Conservation (phyloP, 108 stramenopile species). For the Skeletonema costatum region DNA sequence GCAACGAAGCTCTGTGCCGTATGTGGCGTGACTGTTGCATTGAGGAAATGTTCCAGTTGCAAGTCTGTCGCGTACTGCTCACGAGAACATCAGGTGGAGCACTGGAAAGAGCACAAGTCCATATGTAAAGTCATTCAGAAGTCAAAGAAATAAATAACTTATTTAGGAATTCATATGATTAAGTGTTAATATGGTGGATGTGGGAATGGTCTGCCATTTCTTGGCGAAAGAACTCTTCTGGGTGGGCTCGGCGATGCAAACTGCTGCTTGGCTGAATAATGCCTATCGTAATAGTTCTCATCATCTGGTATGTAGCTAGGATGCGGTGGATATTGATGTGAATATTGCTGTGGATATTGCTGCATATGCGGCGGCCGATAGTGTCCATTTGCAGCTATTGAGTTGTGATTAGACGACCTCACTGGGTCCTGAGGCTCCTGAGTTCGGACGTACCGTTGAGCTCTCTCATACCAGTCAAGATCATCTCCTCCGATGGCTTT, state of each 20-base stretch:
- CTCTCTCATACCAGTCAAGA: slow-evolving; percentile 34
- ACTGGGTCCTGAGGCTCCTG: background rate
- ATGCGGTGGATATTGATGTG: background rate
- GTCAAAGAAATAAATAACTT: background rate
- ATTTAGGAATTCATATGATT: background rate
- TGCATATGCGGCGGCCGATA: background rate
- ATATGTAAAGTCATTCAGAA: background rate
- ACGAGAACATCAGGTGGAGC: slow-evolving; percentile 2
- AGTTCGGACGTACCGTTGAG: slow-evolving; percentile 16
- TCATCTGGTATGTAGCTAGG: background rate
- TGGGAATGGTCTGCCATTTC: background rate
- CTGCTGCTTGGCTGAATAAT: background rate
- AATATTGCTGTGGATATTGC: background rate
- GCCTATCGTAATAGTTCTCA: background rate
- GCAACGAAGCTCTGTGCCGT: slow-evolving; percentile 16
- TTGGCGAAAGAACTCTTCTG: background rate
- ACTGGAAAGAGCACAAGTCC: slow-evolving; percentile 20
- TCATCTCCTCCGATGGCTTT: background rate
- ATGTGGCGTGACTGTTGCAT: slow-evolving; percentile 20
- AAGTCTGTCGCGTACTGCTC: background rate
- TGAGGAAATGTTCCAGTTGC: background rate
- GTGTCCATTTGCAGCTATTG: background rate
- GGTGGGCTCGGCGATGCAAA: background rate
- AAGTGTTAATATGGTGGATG: background rate
- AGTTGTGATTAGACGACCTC: background rate